Percentiles rank a stretch among this genome's conserved stretches.
phyloP scores from a whole-genome alignment of 2,329 filamentous ascomycete species.

The Sporothrix brunneoviolacea region DNA sequence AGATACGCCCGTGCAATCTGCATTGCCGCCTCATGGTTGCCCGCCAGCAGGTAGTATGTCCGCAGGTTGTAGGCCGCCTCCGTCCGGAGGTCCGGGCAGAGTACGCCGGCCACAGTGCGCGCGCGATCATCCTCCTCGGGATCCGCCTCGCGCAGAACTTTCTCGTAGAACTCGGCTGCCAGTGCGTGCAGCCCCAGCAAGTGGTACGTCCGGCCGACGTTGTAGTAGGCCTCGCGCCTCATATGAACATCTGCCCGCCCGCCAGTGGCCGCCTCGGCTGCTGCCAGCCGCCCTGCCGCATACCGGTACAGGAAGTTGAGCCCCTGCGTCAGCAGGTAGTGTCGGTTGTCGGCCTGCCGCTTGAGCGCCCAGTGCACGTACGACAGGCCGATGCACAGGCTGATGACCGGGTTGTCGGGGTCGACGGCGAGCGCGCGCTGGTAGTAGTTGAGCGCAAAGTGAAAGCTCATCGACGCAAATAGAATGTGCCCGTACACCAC shows the following conservation, averaged over 20 bases:
- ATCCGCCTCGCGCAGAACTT: slow-evolving; percentile 36
- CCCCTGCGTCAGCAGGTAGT: slow-evolving; percentile 80
- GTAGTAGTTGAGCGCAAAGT: slow-evolving; percentile 82
- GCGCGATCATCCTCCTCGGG: slow-evolving; percentile 16
- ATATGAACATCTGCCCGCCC: slow-evolving; percentile 26
- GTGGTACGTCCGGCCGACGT: slow-evolving; percentile 70
- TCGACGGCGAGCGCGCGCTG: slow-evolving; percentile 69
- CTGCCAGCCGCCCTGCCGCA: slow-evolving; percentile 48
- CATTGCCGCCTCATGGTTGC: slow-evolving; percentile 55
- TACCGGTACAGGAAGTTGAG: slow-evolving; percentile 74
- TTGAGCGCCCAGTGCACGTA: slow-evolving; percentile 90
- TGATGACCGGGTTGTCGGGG: slow-evolving; percentile 68
- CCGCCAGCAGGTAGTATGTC: slow-evolving; percentile 57
- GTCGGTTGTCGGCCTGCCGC: slow-evolving; percentile 80
- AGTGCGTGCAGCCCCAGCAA: slow-evolving; percentile 65
- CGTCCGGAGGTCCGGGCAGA: slow-evolving; percentile 45
- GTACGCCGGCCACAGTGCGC: no score
- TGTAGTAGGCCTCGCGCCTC: slow-evolving; percentile 73
- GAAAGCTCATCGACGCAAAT: slow-evolving; percentile 75
- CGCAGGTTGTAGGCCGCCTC: slow-evolving; percentile 73
- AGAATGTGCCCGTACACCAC: slow-evolving; percentile 88
- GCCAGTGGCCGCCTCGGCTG: slow-evolving; percentile 23
- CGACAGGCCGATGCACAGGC: slow-evolving; percentile 72
- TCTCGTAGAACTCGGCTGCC: slow-evolving; percentile 63
- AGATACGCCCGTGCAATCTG: slow-evolving; percentile 55